Percentiles rank a stretch among this genome's conserved stretches.
phyloP scores from a whole-genome alignment of 208 protist species.

The Leishmania amazonensis region DNA sequence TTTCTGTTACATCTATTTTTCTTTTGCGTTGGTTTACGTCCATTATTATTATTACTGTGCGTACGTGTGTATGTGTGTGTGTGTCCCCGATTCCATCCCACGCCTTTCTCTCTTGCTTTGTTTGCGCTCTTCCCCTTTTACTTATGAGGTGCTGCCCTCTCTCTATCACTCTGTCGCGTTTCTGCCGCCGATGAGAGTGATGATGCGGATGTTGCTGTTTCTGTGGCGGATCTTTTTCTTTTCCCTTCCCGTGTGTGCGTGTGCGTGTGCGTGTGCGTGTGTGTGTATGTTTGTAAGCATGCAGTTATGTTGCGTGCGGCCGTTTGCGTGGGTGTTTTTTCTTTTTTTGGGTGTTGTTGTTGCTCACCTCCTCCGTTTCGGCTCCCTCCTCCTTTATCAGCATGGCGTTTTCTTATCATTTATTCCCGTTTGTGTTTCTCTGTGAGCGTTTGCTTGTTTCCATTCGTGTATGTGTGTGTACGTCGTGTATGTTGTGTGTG shows the following conservation, averaged over 20 bases:
- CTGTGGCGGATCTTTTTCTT: neutral
- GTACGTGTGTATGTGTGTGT: neutral
- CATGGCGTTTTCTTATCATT: neutral
- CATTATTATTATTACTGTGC: neutral
- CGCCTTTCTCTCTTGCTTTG: neutral
- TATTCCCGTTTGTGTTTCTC: neutral
- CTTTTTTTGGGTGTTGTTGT: constrained; percentile 1
- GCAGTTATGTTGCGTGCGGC: neutral
- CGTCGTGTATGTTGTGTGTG: neutral
- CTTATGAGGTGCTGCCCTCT: neutral
- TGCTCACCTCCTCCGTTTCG: neutral
- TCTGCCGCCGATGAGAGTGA: neutral
- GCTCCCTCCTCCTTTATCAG: neutral
- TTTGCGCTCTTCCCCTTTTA: neutral
- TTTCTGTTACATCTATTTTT: neutral
- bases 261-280: neutral
- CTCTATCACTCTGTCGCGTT: neutral
- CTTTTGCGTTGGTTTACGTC: neutral
- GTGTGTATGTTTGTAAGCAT: neutral
- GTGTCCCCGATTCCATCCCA: neutral
- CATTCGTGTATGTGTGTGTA: neutral
- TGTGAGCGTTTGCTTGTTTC: constrained; percentile 1
- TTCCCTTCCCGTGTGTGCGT: neutral
- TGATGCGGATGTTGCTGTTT: neutral
- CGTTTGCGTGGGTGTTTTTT: neutral